Percentiles rank a stretch among this genome's conserved stretches.
phyloP scores from a whole-genome alignment of 257 asterid genomes.

The Solanum paucissectum region DNA sequence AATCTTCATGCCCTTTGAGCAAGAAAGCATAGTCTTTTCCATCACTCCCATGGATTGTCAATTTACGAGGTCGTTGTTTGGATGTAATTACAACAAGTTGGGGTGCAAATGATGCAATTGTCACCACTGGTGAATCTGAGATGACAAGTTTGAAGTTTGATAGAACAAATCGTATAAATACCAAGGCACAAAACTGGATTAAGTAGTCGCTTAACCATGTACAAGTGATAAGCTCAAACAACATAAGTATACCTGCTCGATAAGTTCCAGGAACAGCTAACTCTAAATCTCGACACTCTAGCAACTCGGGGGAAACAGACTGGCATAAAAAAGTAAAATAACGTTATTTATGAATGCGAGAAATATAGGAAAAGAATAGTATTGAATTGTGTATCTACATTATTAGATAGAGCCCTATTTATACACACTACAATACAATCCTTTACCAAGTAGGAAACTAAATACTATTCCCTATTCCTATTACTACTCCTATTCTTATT shows the following conservation, averaged over 20 bases:
- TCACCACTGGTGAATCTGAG: constrained; percentile 85
- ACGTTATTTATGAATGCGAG: not conserved
- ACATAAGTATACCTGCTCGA: constrained; percentile 52
- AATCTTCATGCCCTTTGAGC: constrained; percentile 96
- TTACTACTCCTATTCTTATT: too few relatives aligned
- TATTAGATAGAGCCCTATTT: not conserved
- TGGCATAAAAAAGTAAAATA: constrained; percentile 23
- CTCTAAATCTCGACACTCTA: constrained; percentile 82
- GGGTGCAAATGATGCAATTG: constrained; percentile 85
- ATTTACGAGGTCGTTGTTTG: constrained; percentile 95
- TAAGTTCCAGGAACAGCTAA: constrained; percentile 99
- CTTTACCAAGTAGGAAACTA: not conserved
- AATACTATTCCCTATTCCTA: not conserved
- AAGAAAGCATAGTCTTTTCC: constrained; percentile 94
- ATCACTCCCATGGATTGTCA: constrained; percentile 92
- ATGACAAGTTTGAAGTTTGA: constrained; percentile 2
- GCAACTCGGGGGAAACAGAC: constrained; percentile 92
- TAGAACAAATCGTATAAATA: not conserved
- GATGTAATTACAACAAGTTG: constrained; percentile 97
- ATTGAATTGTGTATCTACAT: not conserved
- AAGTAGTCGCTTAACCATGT: not conserved
- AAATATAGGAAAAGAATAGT: too few relatives aligned
- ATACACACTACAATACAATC: not conserved
- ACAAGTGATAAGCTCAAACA: not conserved
- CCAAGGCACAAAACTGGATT: not conserved